Conservation (phyloP, 768 basidiomycete genomes). For the Guyanaporus albipodus region DNA sequence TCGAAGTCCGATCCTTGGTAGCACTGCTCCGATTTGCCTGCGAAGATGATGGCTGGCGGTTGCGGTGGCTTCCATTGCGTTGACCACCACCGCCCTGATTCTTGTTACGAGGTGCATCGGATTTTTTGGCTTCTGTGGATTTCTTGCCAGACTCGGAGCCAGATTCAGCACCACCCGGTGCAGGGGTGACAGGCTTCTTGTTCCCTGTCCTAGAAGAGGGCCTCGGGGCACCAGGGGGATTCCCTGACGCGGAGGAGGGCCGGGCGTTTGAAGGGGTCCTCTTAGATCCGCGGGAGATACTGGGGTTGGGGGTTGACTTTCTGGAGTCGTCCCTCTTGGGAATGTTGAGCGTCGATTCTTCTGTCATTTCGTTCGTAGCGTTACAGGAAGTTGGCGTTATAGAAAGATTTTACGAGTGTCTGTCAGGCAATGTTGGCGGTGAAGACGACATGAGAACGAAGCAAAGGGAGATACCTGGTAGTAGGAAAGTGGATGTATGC, state of each 20-base stretch:
- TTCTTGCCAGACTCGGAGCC: slow-evolving; percentile 73
- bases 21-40: slow-evolving; percentile 52
- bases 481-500: slow-evolving; percentile 39
- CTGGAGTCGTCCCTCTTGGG: slow-evolving; percentile 69
- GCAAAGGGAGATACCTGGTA: slow-evolving; percentile 38
- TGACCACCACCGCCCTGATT: slow-evolving; percentile 44
- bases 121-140: slow-evolving; percentile 51
- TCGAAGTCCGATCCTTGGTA: slow-evolving; percentile 45
- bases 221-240: slow-evolving; percentile 44
- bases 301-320: slow-evolving; percentile 47
- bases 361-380: slow-evolving; percentile 87
- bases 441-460: slow-evolving; percentile 8
- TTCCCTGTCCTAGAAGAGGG: slow-evolving; percentile 66
- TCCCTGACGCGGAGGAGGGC: slow-evolving; percentile 39
- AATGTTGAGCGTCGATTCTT: slow-evolving; percentile 53
- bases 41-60: slow-evolving; percentile 54
- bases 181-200: slow-evolving; percentile 46
- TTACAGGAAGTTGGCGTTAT: slow-evolving; percentile 35
- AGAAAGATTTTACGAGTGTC: slow-evolving; percentile 48
- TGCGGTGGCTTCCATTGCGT: slow-evolving; percentile 50
- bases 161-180: slow-evolving; percentile 50
- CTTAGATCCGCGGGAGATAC: slow-evolving; percentile 54
- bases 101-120: slow-evolving; percentile 49
- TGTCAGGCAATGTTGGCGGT: slow-evolving; percentile 20
- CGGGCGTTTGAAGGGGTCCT: slow-evolving; percentile 48